Percentiles rank a stretch among this genome's conserved stretches.
phyloP scores from a whole-genome alignment of 306 rosid species.

The Neltuma alba region DNA sequence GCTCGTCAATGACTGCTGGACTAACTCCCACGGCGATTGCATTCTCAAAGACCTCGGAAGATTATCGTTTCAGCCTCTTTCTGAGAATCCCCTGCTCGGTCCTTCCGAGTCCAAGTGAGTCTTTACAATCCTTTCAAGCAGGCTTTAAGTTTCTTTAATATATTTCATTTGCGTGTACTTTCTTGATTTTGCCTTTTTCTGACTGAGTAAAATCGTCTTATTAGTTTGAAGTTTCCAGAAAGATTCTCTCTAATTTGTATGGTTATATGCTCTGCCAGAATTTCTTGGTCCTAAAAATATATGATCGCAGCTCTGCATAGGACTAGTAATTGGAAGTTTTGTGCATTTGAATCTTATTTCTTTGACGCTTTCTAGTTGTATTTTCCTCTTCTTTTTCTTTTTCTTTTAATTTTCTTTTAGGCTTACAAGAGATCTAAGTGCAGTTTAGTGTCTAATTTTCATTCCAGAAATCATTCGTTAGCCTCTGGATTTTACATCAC shows the following conservation, averaged over 20 bases:
- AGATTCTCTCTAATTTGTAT: neutral
- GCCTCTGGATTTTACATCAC: neutral
- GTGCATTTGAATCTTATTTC: neutral
- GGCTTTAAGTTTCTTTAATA: neutral
- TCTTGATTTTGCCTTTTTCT: neutral
- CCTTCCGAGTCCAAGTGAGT: constrained; percentile 91
- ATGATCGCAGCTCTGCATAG: neutral
- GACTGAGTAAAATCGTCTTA: neutral
- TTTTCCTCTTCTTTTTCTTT: neutral
- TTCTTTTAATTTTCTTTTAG: neutral
- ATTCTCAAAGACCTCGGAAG: constrained; percentile 63
- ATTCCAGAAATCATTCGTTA: too few relatives aligned
- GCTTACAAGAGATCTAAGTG: neutral
- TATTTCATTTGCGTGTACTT: neutral
- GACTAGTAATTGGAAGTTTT: neutral
- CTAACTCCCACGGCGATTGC: constrained; percentile 73
- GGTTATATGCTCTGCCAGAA: neutral
- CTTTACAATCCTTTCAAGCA: neutral
- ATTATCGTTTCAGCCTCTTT: constrained; percentile 81
- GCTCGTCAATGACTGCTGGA: constrained; percentile 82
- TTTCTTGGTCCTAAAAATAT: neutral
- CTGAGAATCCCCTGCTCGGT: constrained; percentile 87
- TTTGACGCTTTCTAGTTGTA: neutral
- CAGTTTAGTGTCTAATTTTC: neutral
- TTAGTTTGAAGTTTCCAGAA: neutral